These are phyloP conservation scores for Flaveria floridana DNA, from an alignment of 140 eudicot species.

Conservation along the genomic window DNA sequence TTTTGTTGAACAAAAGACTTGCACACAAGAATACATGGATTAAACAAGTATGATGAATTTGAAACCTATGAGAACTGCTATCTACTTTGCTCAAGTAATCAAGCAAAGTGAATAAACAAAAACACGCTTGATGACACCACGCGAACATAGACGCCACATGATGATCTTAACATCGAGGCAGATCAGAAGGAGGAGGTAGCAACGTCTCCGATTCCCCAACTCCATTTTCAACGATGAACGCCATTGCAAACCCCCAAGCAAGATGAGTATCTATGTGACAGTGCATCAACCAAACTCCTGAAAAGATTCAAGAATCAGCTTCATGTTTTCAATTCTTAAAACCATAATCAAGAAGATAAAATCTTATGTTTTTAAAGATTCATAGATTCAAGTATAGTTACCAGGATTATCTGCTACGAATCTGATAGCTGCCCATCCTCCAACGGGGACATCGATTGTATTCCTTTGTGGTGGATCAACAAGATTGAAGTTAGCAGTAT, in stretches of 20 bases:
- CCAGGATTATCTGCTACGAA: constrained; percentile 91
- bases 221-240: too few relatives aligned
- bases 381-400: too few relatives aligned
- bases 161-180: too few relatives aligned
- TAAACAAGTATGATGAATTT: constrained; percentile 16
- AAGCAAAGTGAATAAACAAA: constrained; percentile 13
- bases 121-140: constrained; percentile 18
- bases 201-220: too few relatives aligned
- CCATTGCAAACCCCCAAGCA: too few relatives aligned
- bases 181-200: too few relatives aligned
- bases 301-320: too few relatives aligned
- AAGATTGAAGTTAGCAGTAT: constrained; percentile 65
- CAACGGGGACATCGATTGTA: constrained; percentile 69
- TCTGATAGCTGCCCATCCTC: constrained; percentile 81
- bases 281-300: too few relatives aligned
- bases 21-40: constrained; percentile 24
- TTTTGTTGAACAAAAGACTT: constrained; percentile 18
- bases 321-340: too few relatives aligned
- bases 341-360: too few relatives aligned
- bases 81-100: constrained; percentile 18
- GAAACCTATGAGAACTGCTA: constrained; percentile 6
- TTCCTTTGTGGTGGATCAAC: constrained; percentile 78
- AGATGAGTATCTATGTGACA: too few relatives aligned
- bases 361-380: too few relatives aligned
- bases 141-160: constrained; percentile 3